A percentile compares a stretch with the other conserved stretches of the same genome.
Conservation (phyloP, 2,329 filamentous ascomycete genomes). For the Stemphylium lycopersici region DNA sequence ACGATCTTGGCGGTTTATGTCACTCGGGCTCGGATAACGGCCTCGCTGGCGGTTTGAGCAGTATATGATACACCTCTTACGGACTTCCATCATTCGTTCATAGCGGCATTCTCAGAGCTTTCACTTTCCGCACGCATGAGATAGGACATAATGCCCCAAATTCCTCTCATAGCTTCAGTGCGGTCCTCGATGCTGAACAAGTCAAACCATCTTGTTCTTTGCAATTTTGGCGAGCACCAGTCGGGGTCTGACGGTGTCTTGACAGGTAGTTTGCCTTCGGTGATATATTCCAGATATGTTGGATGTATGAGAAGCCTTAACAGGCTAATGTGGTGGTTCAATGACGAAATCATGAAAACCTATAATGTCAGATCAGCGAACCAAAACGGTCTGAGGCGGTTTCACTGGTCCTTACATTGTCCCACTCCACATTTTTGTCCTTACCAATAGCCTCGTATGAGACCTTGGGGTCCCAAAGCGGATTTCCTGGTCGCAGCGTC, state of each 20-base stretch:
- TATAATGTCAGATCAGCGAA: slow-evolving; percentile 38
- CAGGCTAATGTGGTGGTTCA: slow-evolving; percentile 68
- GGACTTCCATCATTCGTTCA: slow-evolving; percentile 5
- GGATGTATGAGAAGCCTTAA: slow-evolving; percentile 64
- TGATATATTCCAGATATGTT: slow-evolving; percentile 62
- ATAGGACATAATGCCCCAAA: slow-evolving; percentile 65
- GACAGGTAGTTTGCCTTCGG: slow-evolving; percentile 48
- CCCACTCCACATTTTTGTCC: slow-evolving; percentile 53
- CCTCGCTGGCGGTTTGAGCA: background rate
- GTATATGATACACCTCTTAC: background rate
- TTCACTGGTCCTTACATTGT: slow-evolving; percentile 58
- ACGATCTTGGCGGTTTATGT: background rate
- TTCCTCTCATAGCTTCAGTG: slow-evolving; percentile 60
- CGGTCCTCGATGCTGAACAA: slow-evolving; percentile 61
- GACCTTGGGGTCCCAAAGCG: slow-evolving; percentile 63
- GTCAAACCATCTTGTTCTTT: slow-evolving; percentile 65
- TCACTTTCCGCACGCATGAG: slow-evolving; percentile 46
- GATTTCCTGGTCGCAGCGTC: slow-evolving; percentile 56
- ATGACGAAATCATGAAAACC: slow-evolving; percentile 66
- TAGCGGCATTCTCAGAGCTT: slow-evolving; percentile 4
- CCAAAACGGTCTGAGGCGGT: background rate
- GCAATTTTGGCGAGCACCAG: slow-evolving; percentile 61
- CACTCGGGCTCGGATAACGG: background rate
- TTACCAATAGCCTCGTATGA: slow-evolving; percentile 64
- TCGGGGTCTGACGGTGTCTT: slow-evolving; percentile 30